Base-by-base conservation (phyloP, 129 eudicot genomes). In the Apium graveolens region DNA sequence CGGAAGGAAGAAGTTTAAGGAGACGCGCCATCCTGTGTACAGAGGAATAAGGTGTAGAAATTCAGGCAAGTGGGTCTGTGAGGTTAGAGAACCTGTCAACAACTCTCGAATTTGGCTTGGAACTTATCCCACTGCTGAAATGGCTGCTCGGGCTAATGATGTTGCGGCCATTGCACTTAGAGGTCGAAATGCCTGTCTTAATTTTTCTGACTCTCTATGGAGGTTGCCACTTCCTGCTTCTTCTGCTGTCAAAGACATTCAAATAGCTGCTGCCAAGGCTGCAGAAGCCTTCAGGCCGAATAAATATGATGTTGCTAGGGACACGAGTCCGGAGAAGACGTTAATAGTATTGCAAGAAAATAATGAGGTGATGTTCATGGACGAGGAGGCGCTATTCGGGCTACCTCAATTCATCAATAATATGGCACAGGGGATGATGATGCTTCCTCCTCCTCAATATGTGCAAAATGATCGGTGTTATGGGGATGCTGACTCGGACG, bases 341-440 rank as follows among this genome's bases (percentile, higher is more conserved):
- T 2, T 8, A 21, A 10, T 24, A 21, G n/a, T 55, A 21, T 72
- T 5, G 3, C 18, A 10, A 3, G 53, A 72, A 24, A 41, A n/a
- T 57, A 1, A 57, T 3, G 66, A 57, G 16, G 66, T 57, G 34
- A 24, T 41, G 16, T 72, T 20, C 76, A 39, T 72, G 76, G 76
- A 87, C 16, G 90, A 87, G 12, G 88, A 87, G 16, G 46, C 71
- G 43, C 55, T 48, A 42, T 84, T 78, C 26, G 87, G 88, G 21
- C 81, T 84, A 86, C 88, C 85, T 35, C 82, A 82, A 7, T 57
- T 84, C 82, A 63, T 87, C 6, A 62, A 77, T 0, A 53, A 80
- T 7, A 76, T 87, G 86, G 87, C 87, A 24, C 84, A 87, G 24
- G 91, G 88, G 53, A 35, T 87, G 83, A 80, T 72, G 53, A 77